A percentile compares a stretch with the other conserved stretches of the same genome.
Evolutionary conservation across 192 early-diverging fungal genomes (phyloP).

Genomic region (Coemansia sp.): DNA sequence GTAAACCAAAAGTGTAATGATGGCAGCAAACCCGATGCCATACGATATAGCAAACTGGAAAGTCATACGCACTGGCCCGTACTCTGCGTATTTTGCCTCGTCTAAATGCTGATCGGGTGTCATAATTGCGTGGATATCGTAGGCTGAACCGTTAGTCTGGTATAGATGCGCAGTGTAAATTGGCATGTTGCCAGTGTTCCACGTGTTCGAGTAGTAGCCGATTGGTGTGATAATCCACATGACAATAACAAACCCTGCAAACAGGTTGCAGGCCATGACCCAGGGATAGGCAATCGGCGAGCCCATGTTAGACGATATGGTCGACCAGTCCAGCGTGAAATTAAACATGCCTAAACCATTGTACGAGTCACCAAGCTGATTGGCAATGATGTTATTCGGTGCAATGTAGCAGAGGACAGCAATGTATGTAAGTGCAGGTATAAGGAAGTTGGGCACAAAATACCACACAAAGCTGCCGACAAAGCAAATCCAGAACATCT

Average conservation of each 20-base stretch:
- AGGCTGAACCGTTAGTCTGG: constrained; percentile 58
- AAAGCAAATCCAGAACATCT: constrained; percentile 57
- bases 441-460: constrained; percentile 65
- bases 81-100: constrained; percentile 60
- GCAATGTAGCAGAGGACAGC: constrained; percentile 63
- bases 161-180: constrained; percentile 66
- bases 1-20: constrained; percentile 73
- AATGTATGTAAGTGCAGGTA: constrained; percentile 66
- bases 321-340: constrained; percentile 76
- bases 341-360: constrained; percentile 69
- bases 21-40: constrained; percentile 64
- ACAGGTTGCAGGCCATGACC: constrained; percentile 68
- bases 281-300: constrained; percentile 75
- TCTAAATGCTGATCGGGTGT: constrained; percentile 57
- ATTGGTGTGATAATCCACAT: constrained; percentile 76
- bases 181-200: constrained; percentile 60
- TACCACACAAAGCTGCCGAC: constrained; percentile 55
- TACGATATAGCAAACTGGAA: constrained; percentile 73
- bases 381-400: constrained; percentile 42
- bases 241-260: constrained; percentile 66
- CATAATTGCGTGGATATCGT: constrained; percentile 61
- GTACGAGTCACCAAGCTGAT: constrained; percentile 51
- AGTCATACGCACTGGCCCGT: constrained; percentile 69
- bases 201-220: constrained; percentile 67
- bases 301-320: constrained; percentile 56